Evolutionary conservation across 352 stramenopile species (phyloP), one percentile per base, ranked within the genome.

Genomic region (Phytophthora ohioensis): DNA sequence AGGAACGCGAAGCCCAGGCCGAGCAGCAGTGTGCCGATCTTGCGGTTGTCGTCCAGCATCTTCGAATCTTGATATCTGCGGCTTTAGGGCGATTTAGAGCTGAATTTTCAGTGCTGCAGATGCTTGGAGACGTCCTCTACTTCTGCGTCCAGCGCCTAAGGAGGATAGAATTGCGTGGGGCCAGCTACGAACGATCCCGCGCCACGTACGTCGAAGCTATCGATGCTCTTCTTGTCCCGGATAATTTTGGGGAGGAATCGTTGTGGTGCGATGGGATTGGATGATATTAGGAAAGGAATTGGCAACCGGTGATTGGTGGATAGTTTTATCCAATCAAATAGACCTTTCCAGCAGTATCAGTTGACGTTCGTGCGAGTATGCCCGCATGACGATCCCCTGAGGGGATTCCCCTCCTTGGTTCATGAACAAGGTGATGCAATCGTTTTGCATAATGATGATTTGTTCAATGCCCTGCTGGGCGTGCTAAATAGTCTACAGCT

Each of bases 11-110:
- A 97, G 67, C 95, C 95, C 45, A 98, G 76, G 45, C 94, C 92
- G 62, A 98, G 84, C 57, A 98, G 80, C 58, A 97, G 83, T 32
- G 95, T 98, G 57, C 95, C 95, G 76, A 98, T 98, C 84, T 98
- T 98, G 71, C 94, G 94, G 82, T 98, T 98, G 81, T 98, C 95
- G 75, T 94, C 90, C 60, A 97, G 76, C 83, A 91, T 92, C 49
- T 30, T 60, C 27, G 35, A 34, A 34, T 21, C 34, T 17, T 11
- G 31, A 48, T 42, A 34, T 62, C 7, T 57, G 55, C 52, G n/a
- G n/a, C 56, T 47, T 52, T 7, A 34, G 31, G 12, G 10, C 38
- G 27, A 12, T 36, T 62, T 36, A 12, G 11, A 30, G 13, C 30
- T 27, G 17, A 10, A 32, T 27, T 63, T 58, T 53, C 12, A 5